Evolutionary conservation across 2,329 filamentous ascomycete species (phyloP), one percentile per base, ranked within the genome.

Genomic region (Epichloe gansuensis): DNA sequence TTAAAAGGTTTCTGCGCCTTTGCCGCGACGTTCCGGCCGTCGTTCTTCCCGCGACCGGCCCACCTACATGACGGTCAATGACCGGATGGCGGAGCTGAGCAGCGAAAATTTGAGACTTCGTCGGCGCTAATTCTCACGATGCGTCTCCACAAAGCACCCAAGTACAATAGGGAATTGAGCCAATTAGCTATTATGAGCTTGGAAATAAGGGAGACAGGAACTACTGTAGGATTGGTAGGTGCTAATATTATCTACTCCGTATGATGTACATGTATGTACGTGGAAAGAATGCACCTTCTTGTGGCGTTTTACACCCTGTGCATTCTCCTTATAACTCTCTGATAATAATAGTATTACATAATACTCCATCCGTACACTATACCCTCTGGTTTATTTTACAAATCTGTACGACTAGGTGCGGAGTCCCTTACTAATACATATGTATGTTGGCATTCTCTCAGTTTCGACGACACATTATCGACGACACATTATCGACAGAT

Each of bases 401-500:
- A 21, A 21, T 21, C 2, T 21, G 2, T 21, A 21, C 2, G 17
- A 21, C 17, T 21, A 21, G 17, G 17, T 21, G 17, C 17, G 17
- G 17, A 21, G 17, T 21, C 17, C 17, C 17, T 21, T 21, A 21
- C 17, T 21, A 21, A 21, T 21, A 21, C 17, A 21, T 21, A 21
- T 21, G 17, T 21, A 21, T n/a, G n/a, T n/a, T n/a, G n/a, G n/a
- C n/a, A n/a, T n/a, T 39, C 8, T 28, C 39, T 25, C 34, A 28
- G 6, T 38, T 25, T 13, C 21, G 34, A 38, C 25, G 49, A 45
- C 47, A 45, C 41, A 50, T 37, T 45, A 42, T 45, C 48, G 34
- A 37, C 45, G 49, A 45, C 47, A 45, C 41, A 50, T 37, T 45
- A 42, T 45, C 48, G 34, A 37, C 45, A 46, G 49, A 51, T 51